Base-by-base conservation (phyloP, 2,329 filamentous ascomycete species). In the Aspergillus hiratsukae region DNA sequence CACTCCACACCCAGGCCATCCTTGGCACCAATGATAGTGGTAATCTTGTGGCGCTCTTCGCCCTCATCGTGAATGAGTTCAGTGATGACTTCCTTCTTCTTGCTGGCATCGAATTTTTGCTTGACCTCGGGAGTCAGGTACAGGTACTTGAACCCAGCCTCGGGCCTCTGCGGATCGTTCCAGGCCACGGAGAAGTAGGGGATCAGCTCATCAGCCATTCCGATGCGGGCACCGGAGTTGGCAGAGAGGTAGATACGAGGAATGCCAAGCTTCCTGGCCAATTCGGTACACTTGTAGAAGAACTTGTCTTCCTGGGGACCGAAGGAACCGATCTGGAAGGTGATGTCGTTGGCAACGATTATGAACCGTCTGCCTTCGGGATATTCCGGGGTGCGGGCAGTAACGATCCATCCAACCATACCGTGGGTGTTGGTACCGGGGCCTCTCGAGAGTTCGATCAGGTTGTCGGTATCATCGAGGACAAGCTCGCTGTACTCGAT, bases 401-500 rank as follows among this genome's bases (percentile, higher is more conserved):
- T 95, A 73, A 97, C 88, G 64, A 97, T 84, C 94, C 94, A 99
- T 64, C 91, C 94, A 55, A 99, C 93, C 94, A 99, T 99, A 79
- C 94, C 94, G 70, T 94, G 94, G 46, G 83, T 89, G 81, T 99
- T 99, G 71, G 90, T 94, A 62, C 94, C 94, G 57, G 94, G 90
- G 70, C 97, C 93, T 65, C 94, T 91, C 68, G 91, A 89, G 61
- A 99, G 92, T 75, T 99, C 93, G 52, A 91, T 86, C 28, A 99
- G 80, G 71, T 89, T 94, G 76, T 97, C 93, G 64, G 87, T 85
- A 71, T 99, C 94, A 71, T 99, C 94, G 46, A 99, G 84, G 10
- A 99, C 91, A 67, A 99, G 85, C 79, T 99, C 94, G 63, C 84
- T 93, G 78, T 90, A 95, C 67, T 94, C 90, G 64, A 97, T 90